These are phyloP conservation scores for Ophiobolus disseminans DNA, from an alignment of 2,329 filamentous ascomycete genomes.

Conservation along the genomic window DNA sequence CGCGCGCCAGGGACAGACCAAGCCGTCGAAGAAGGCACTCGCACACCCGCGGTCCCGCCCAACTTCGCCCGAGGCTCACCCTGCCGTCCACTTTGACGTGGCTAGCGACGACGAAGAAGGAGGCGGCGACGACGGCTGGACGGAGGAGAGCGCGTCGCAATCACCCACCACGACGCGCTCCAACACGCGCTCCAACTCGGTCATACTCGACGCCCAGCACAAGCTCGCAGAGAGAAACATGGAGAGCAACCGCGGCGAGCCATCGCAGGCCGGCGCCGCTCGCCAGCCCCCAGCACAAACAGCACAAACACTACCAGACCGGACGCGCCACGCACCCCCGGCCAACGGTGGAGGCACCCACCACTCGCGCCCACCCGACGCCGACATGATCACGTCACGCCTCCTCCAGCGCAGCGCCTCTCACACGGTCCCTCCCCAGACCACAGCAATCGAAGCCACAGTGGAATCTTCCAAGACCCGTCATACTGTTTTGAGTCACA, in stretches of 20 bases:
- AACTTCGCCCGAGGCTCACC: constrained; percentile 45
- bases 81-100: constrained; percentile 52
- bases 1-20: constrained; percentile 48
- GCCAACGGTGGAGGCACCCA: constrained; percentile 43
- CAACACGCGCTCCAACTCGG: constrained; percentile 51
- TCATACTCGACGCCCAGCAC: constrained; percentile 45
- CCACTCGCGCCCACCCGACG: constrained; percentile 57
- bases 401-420: constrained; percentile 70
- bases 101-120: constrained; percentile 36
- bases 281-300: constrained; percentile 17
- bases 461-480: constrained; percentile 53
- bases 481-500: constrained; percentile 45
- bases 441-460: constrained; percentile 66
- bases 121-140: constrained; percentile 49
- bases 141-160: constrained; percentile 52
- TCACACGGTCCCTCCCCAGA: constrained; percentile 67
- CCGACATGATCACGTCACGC: constrained; percentile 71
- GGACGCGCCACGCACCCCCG: constrained; percentile 29
- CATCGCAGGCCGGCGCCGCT: constrained; percentile 14
- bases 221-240: constrained; percentile 32
- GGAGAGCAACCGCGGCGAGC: constrained; percentile 29
- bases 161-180: constrained; percentile 51
- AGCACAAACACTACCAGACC: constrained; percentile 34
- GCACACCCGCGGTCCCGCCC: constrained; percentile 40
- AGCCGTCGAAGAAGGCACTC: constrained; percentile 42